Conservation (phyloP, 345 rosid species). For the Eutrema yunnanense region DNA sequence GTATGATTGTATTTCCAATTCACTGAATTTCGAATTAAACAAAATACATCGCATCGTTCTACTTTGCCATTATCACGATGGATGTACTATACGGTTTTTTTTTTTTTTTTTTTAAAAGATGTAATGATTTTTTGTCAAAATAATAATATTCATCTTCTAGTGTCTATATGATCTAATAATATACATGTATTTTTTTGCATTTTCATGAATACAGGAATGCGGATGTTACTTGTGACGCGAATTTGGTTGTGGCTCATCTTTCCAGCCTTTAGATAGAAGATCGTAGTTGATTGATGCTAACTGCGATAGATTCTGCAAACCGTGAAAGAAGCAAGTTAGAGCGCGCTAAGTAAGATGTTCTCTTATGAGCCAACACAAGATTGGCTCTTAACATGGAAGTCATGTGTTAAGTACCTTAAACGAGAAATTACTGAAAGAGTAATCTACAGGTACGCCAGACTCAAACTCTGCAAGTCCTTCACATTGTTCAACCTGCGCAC, state of each 20-base stretch:
- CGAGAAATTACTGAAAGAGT: constrained; percentile 97
- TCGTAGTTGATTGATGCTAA: constrained; percentile 97
- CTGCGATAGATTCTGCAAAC: constrained; percentile 83
- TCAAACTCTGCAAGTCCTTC: constrained; percentile 72
- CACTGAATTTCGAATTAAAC: too few species aligned
- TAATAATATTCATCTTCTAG: neutral
- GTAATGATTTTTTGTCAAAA: neutral
- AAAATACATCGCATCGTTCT: too few species aligned
- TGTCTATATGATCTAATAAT: neutral
- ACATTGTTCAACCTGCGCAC: constrained; percentile 74
- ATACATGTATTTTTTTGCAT: neutral
- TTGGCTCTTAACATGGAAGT: neutral
- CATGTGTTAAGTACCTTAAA: constrained; percentile 62
- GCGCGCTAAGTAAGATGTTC: neutral
- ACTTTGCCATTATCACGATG: too few species aligned
- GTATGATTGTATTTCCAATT: too few species aligned
- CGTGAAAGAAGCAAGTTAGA: constrained; percentile 13
- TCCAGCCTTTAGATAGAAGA: constrained; percentile 94
- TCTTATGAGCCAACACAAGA: neutral
- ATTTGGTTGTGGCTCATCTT: constrained; percentile 62
- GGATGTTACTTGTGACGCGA: constrained; percentile 35
- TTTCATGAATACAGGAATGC: neutral
- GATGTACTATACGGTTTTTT: too few species aligned
- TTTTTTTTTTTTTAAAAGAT: too few species aligned
- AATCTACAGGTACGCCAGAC: constrained; percentile 64